A percentile compares a stretch with the other conserved stretches of the same genome.
These are phyloP conservation scores for Talaromyces rugulosus DNA, from an alignment of 2,329 filamentous ascomycete genomes.

Conservation along the genomic window DNA sequence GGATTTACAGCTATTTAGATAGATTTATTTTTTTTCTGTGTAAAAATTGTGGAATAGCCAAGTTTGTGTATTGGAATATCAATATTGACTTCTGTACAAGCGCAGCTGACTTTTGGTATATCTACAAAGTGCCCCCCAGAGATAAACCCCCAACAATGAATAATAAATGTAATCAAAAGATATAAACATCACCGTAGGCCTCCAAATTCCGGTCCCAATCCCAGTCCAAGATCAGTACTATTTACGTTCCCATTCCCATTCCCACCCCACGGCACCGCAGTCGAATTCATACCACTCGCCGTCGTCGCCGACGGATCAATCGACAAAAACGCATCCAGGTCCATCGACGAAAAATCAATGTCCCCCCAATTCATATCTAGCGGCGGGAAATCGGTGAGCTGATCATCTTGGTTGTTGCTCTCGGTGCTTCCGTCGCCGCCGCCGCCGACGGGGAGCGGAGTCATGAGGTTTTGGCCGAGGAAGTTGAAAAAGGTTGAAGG, in stretches of 20 bases:
- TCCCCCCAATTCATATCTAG: constrained; percentile 35
- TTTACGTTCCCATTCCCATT: neutral
- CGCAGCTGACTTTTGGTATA: neutral
- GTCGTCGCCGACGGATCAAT: constrained; percentile 21
- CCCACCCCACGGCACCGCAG: neutral
- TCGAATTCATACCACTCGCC: neutral
- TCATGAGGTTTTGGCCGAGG: constrained; percentile 13
- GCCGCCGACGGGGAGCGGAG: neutral
- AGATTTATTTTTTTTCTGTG: neutral
- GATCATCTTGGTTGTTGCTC: constrained; percentile 7
- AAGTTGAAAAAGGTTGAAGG: constrained; percentile 13
- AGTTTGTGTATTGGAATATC: neutral
- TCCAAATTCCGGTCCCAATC: neutral
- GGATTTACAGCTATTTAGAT: constrained; percentile 32
- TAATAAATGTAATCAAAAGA: neutral
- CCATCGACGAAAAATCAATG: constrained; percentile 39
- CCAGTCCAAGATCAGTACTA: constrained; percentile 3
- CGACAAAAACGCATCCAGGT: constrained; percentile 35
- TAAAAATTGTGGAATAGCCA: neutral
- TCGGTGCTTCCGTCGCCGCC: constrained; percentile 2
- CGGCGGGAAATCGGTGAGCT: constrained; percentile 29
- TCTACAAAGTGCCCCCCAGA: neutral
- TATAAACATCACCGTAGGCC: constrained; percentile 1
- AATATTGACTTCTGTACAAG: neutral
- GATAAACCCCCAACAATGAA: neutral